Evolutionary conservation across 192 early-diverging fungal species (phyloP), one percentile per base, ranked within the genome.

Genomic region (Coemansia sp.): DNA sequence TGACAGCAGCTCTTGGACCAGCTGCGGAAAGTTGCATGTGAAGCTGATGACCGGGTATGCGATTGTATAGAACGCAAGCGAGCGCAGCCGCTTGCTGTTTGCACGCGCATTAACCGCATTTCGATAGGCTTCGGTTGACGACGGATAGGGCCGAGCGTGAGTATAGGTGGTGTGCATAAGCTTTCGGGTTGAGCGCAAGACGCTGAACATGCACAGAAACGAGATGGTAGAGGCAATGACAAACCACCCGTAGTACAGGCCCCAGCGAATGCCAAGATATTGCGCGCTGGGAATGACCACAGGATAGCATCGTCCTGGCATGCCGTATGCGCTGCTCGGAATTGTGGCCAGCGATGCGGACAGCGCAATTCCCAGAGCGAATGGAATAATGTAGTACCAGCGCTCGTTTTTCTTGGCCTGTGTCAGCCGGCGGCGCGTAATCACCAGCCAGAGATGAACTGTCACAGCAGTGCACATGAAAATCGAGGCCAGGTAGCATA

Each of bases 171-270:
- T 65, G 47, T 67, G 62, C 2, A 53, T 69, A 8, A 76, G 73
- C 8, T 31, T 35, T 2, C 58, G 62, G 4, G 66, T 67, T 0
- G 73, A 69, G 8, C 27, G 14, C 1, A 76, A 55, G 2, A 76
- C 73, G 28, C 66, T 65, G 21, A 62, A 41, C 73, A 76, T 76
- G 28, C 73, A 76, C 4, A 40, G 38, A 14, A 76, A 53, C 8
- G 73, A 69, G 14, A 76, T 69, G 0, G 30, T 52, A 19, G 73
- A 64, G 0, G 73, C 62, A 21, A 70, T 44, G 11, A 76, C 45
- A 50, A 76, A 76, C 73, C 73, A 76, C n/a, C 55, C 55, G 39
- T 76, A 70, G 51, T 70, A 76, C 8, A 76, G 44, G 4, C 62
- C 58, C 66, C 73, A 76, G 2, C 73, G 67, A 27, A 76, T 70